Evolutionary conservation across 257 asterid genomes (phyloP), one percentile per base, ranked within the genome.

Genomic region (Solanum raphanifolium): DNA sequence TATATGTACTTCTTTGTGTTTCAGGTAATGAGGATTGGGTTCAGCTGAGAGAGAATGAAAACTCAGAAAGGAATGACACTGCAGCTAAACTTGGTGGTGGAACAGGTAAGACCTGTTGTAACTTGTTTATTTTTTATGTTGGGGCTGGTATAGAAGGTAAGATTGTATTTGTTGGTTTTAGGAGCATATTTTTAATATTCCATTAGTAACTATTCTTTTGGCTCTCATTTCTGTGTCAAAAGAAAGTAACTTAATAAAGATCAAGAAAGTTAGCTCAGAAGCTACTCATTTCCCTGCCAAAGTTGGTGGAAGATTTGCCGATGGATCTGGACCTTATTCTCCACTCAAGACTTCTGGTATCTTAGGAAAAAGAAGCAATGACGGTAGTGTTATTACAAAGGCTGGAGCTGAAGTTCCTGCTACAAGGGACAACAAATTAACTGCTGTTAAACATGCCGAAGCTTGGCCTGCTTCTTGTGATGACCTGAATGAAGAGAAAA

Each of bases 311-410:
- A 92, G 90, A 83, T 83, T 78, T 52, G 83, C 86, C 11, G 95
- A 92, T 78, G 93, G 87, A 9, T 41, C 89, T 71, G 95, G 90
- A 82, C 86, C 92, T 25, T 90, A 88, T 88, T 91, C 94, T 90
- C 93, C 92, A 69, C 90, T 83, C 81, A 88, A 87, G 85, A 85
- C 92, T 65, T 88, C 73, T 89, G 87, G 93, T 74, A 65, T 87
- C 23, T 88, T 90, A 25, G 98, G 95, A 48, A 94, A 91, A 83
- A 90, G 95, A 89, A 88, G 89, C 84, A 86, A 65, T 25, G 98
- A 94, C 23, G 92, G 91, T 27, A 66, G 85, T 83, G 88, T 92
- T 89, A 88, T 89, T 55, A 84, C 87, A 84, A 88, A 91, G 89
- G 73, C 90, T 74, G 90, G 86, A 83, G 89, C 89, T 86, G 96